Conservation (phyloP, 1,284 basidiomycete species). For the Meripilus lineatus region DNA sequence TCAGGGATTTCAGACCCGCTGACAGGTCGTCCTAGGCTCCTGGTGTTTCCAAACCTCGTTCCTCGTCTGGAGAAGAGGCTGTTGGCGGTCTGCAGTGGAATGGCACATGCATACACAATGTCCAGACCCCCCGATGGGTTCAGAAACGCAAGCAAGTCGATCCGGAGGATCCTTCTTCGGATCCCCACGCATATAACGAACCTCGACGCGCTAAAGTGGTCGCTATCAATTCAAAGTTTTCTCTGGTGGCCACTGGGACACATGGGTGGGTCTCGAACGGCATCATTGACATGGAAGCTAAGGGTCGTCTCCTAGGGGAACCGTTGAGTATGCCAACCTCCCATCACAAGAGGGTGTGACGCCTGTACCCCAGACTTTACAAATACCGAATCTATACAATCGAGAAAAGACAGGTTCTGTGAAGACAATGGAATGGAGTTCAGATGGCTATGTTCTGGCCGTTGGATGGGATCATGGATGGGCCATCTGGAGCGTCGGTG, state of each 20-base stretch:
- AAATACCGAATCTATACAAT: constrained; percentile 53
- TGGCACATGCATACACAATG: constrained; percentile 64
- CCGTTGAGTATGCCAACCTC: constrained; percentile 59
- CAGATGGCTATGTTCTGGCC: constrained; percentile 96
- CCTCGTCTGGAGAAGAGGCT: neutral
- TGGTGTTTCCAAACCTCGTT: no score
- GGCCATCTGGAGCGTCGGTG: constrained; percentile 90
- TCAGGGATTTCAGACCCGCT: no score
- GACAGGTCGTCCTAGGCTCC: no score
- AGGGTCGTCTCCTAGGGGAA: constrained; percentile 40
- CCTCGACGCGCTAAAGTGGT: constrained; percentile 61
- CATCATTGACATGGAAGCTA: constrained; percentile 1
- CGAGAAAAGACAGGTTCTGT: constrained; percentile 66
- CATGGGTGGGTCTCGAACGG: constrained; percentile 44
- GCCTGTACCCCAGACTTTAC: constrained; percentile 50
- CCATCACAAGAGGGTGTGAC: constrained; percentile 50
- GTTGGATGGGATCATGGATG: constrained; percentile 90
- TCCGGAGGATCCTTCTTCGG: constrained; percentile 34
- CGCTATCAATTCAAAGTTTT: constrained; percentile 81
- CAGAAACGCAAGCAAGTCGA: constrained; percentile 60
- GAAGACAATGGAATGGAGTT: constrained; percentile 81
- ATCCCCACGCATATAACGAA: constrained; percentile 46
- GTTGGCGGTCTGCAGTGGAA: constrained; percentile 39
- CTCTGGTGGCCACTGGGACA: constrained; percentile 80
- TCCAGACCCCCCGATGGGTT: constrained; percentile 69